phyloP scores from a whole-genome alignment of 179 eudicot genomes.

The Pouteria campechiana region DNA sequence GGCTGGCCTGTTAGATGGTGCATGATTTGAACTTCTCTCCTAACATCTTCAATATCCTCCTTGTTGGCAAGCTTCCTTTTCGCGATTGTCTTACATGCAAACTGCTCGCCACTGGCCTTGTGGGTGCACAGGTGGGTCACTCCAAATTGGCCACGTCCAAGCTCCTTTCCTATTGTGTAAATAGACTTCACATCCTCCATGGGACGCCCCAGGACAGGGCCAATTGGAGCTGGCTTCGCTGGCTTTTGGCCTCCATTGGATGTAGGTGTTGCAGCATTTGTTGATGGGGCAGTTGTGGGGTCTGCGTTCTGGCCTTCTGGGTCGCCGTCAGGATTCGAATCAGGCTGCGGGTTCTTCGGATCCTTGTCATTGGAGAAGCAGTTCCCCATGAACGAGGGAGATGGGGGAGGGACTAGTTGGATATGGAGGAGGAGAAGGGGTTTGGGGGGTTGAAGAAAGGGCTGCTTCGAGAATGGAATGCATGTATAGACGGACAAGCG shows the following conservation, averaged over 20 bases:
- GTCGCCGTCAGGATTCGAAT: background rate
- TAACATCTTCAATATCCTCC: slow-evolving; percentile 44
- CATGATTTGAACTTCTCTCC: slow-evolving; percentile 46
- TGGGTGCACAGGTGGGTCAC: slow-evolving; percentile 31
- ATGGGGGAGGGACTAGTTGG: background rate
- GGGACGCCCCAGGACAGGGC: slow-evolving; percentile 36
- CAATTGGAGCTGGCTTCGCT: slow-evolving; percentile 7
- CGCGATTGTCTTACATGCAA: slow-evolving; percentile 42
- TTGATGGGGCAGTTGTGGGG: slow-evolving; percentile 1
- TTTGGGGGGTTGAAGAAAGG: background rate
- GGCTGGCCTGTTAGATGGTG: slow-evolving; percentile 37
- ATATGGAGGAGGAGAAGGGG: too few relatives aligned
- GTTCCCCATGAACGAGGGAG: slow-evolving; percentile 10
- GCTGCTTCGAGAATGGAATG: background rate
- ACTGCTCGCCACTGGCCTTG: slow-evolving; percentile 25
- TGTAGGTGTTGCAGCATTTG: slow-evolving; percentile 8
- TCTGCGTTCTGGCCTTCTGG: background rate
- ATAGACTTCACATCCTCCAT: slow-evolving; percentile 25
- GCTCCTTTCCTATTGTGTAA: slow-evolving; percentile 36
- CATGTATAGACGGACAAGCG: too few relatives aligned
- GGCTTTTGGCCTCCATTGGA: slow-evolving; percentile 12
- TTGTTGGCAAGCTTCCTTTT: slow-evolving; percentile 33
- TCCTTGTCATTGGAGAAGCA: slow-evolving; percentile 9
- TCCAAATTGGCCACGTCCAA: slow-evolving; percentile 43
- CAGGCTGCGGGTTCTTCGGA: background rate